phyloP scores from a whole-genome alignment of 1,284 basidiomycete genomes.

The Schizophyllum commune region DNA sequence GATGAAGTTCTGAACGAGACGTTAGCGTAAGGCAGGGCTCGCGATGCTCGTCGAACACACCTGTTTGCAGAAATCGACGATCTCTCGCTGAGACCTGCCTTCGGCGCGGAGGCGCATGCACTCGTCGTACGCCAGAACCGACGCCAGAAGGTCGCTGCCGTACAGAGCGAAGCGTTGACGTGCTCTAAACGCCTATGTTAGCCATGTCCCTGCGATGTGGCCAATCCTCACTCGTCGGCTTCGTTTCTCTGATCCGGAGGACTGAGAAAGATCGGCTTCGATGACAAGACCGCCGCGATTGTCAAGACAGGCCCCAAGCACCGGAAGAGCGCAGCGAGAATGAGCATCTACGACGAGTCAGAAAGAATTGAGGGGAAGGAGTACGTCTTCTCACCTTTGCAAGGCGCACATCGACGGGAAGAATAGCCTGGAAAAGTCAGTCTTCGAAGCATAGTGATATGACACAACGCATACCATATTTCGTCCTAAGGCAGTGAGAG shows the following conservation, averaged over 20 bases:
- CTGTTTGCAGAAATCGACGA: constrained; percentile 71
- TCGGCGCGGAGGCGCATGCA: constrained; percentile 48
- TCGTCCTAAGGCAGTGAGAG: constrained; percentile 76
- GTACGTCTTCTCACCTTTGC: constrained; percentile 55
- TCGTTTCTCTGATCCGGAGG: constrained; percentile 83
- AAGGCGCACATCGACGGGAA: constrained; percentile 86
- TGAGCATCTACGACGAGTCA: constrained; percentile 58
- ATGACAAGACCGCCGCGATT: constrained; percentile 77
- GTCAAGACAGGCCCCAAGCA: constrained; percentile 76
- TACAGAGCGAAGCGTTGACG: constrained; percentile 59
- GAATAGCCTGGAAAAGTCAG: constrained; percentile 45
- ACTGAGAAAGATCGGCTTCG: constrained; percentile 79
- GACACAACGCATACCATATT: constrained; percentile 53
- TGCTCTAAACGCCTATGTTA: constrained; percentile 37
- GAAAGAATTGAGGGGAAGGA: background rate
- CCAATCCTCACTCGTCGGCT: constrained; percentile 47
- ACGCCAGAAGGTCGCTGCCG: constrained; percentile 85
- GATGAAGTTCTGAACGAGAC: constrained; percentile 66
- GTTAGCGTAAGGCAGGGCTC: background rate
- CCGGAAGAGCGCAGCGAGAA: constrained; percentile 74
- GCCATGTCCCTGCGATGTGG: background rate
- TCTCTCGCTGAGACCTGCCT: constrained; percentile 37
- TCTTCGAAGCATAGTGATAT: constrained; percentile 6
- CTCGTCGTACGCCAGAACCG: constrained; percentile 71
- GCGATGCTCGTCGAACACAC: constrained; percentile 28